Evolutionary conservation across 2,329 filamentous ascomycete species (phyloP), one percentile per base, ranked within the genome.

Genomic region (Arthrobotrys pseudoclavata): DNA sequence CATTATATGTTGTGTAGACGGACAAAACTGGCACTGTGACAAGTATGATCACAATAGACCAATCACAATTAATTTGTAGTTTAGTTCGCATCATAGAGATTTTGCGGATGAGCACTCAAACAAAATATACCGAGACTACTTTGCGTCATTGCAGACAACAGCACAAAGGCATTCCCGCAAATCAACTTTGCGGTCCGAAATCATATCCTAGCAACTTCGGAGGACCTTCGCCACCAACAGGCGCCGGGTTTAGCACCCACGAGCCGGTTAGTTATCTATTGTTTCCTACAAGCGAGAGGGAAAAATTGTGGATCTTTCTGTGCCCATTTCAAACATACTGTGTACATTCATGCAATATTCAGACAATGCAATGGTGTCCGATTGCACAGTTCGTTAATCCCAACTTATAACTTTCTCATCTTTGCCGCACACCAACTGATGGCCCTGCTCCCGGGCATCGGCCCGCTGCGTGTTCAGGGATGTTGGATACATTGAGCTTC

Each of bases 241-340:
- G 20, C 47, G 47, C 47, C 22, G 47, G 47, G 47, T 24, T 47
- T 50, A 26, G 47, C 47, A 50, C 47, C 42, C 42, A 47, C n/a
- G 18, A 20, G 18, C 18, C 47, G 47, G 47, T 24, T 50, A 50
- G 47, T 50, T 50, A 50, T 50, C 47, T 24, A 50, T 50, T 50
- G 47, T 50, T 50, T 50, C 47, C 22, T 13, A 10, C 20, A 50
- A 50, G 47, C 47, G 47, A 50, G 47, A 18, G 45, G 47, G 20
- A 22, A 24, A 4, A 50, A 50, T 13, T 26, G 47, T 22, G 20
- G 45, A 48, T 45, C 40, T 20, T 13, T n/a, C 42, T 47, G n/a
- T 47, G 42, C 42, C 42, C 1, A 2, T 47, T 5, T 18, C 42
- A 47, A 15, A 40, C 37, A 40, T 40, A 1, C n/a, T n/a, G n/a